phyloP scores from a whole-genome alignment of 805 yeast genomes.

The Candida odintsovae region DNA sequence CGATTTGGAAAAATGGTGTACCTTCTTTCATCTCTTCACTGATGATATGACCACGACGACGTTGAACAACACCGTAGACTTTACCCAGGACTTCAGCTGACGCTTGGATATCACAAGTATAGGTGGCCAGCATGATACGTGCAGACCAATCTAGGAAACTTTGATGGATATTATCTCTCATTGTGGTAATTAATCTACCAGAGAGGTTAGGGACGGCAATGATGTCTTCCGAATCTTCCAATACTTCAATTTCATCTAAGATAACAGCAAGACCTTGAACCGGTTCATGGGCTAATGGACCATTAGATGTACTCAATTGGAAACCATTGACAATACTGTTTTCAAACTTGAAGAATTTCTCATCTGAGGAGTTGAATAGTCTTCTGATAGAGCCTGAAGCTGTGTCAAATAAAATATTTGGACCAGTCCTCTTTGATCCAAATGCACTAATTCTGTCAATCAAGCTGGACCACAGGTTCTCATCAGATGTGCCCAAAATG shows the following conservation, averaged over 20 bases:
- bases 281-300: slow-evolving; percentile 87
- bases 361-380: slow-evolving; percentile 18
- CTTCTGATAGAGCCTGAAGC: slow-evolving; percentile 30
- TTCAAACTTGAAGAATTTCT: slow-evolving; percentile 36
- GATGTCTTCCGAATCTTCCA: slow-evolving; percentile 22
- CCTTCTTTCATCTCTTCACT: slow-evolving; percentile 98
- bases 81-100: slow-evolving; percentile 91
- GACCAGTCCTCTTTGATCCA: slow-evolving; percentile 74
- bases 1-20: slow-evolving; percentile 88
- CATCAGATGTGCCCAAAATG: slow-evolving; percentile 24
- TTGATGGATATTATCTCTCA: slow-evolving; percentile 67
- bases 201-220: slow-evolving; percentile 40
- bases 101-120: slow-evolving; percentile 92
- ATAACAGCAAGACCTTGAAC: slow-evolving; percentile 70
- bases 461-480: slow-evolving; percentile 24
- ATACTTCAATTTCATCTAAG: slow-evolving; percentile 34
- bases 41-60: slow-evolving; percentile 75
- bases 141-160: slow-evolving; percentile 81
- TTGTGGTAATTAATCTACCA: slow-evolving; percentile 69
- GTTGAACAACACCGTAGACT: slow-evolving; percentile 90
- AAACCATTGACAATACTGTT: slow-evolving; percentile 76
- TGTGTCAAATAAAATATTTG: slow-evolving; percentile 65
- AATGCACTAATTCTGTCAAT: slow-evolving; percentile 49
- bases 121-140: slow-evolving; percentile 86
- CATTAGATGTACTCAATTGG: slow-evolving; percentile 74